Evolutionary conservation across 352 stramenopile species (phyloP).

Genomic region (Phytophthora constricta): DNA sequence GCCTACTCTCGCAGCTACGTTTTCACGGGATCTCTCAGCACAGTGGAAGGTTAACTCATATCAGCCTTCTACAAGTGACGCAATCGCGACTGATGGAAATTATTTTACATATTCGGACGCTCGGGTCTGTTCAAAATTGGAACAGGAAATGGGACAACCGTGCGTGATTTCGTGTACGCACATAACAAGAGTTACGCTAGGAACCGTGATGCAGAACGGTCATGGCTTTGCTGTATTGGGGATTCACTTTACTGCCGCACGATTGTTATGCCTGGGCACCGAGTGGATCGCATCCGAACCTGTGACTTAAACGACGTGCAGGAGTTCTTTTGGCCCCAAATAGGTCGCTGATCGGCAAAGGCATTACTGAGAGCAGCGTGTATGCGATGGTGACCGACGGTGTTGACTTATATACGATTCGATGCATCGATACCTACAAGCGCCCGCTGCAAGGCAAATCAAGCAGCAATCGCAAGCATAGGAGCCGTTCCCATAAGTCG

Average conservation of each 20-base stretch:
- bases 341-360: constrained; percentile 34
- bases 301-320: constrained; percentile 51
- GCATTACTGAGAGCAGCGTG: constrained; percentile 61
- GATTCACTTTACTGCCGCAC: constrained; percentile 74
- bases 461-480: constrained; percentile 37
- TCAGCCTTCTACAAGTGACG: constrained; percentile 69
- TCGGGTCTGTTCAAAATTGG: constrained; percentile 74
- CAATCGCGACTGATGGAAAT: constrained; percentile 70
- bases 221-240: constrained; percentile 80
- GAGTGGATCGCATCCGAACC: constrained; percentile 66
- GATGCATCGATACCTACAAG: constrained; percentile 70
- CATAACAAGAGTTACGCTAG: constrained; percentile 68
- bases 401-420: constrained; percentile 64
- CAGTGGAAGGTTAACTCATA: constrained; percentile 77
- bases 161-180: constrained; percentile 76
- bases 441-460: constrained; percentile 34
- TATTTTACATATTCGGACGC: constrained; percentile 73
- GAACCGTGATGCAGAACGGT: constrained; percentile 67
- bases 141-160: constrained; percentile 64
- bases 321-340: constrained; percentile 67
- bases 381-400: constrained; percentile 81
- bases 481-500: constrained; percentile 32
- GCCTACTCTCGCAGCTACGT: constrained; percentile 51
- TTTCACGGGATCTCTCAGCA: constrained; percentile 56
- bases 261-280: constrained; percentile 68